phyloP scores from a whole-genome alignment of 805 yeast species.

The Suhomyces prunicola region DNA sequence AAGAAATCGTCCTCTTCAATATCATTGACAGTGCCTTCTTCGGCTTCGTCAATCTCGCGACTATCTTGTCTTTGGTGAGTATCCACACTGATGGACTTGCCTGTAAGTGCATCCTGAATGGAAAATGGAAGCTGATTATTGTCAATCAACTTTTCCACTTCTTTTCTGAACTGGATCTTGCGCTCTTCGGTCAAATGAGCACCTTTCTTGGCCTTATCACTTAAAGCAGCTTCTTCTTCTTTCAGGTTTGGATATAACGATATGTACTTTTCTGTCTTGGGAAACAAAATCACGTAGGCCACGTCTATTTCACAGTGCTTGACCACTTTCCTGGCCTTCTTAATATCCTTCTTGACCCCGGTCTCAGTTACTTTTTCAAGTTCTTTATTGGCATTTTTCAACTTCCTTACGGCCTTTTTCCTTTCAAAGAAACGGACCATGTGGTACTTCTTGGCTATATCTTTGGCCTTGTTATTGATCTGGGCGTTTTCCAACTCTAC shows the following conservation, averaged over 20 bases:
- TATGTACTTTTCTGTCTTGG: slow-evolving; percentile 74
- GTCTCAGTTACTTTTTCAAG: slow-evolving; percentile 32
- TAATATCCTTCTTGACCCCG: slow-evolving; percentile 36
- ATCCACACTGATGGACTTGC: slow-evolving; percentile 24
- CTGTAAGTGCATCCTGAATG: slow-evolving; percentile 44
- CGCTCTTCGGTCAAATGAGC: slow-evolving; percentile 40
- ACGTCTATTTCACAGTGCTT: slow-evolving; percentile 63
- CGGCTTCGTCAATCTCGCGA: slow-evolving; percentile 46
- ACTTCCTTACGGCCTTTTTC: slow-evolving; percentile 75
- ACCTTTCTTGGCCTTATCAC: slow-evolving; percentile 40
- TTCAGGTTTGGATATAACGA: slow-evolving; percentile 61
- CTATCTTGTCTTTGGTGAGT: slow-evolving; percentile 4
- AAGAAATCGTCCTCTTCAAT: slow-evolving; percentile 29
- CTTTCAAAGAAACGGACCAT: slow-evolving; percentile 91
- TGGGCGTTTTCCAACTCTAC: slow-evolving; percentile 54
- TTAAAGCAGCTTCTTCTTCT: slow-evolving; percentile 18
- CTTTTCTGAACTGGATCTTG: slow-evolving; percentile 44
- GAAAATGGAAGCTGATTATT: slow-evolving; percentile 53
- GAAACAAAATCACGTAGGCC: slow-evolving; percentile 74
- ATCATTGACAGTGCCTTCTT: slow-evolving; percentile 23
- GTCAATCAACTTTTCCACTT: slow-evolving; percentile 50
- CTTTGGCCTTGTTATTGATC: slow-evolving; percentile 43
- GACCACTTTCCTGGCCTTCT: slow-evolving; percentile 48
- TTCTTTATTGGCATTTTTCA: slow-evolving; percentile 49
- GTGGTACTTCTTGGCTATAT: slow-evolving; percentile 72